A percentile compares a stretch with the other conserved stretches of the same genome.
phyloP scores from a whole-genome alignment of 495 filamentous ascomycete species.

The Neurospora cerealis region DNA sequence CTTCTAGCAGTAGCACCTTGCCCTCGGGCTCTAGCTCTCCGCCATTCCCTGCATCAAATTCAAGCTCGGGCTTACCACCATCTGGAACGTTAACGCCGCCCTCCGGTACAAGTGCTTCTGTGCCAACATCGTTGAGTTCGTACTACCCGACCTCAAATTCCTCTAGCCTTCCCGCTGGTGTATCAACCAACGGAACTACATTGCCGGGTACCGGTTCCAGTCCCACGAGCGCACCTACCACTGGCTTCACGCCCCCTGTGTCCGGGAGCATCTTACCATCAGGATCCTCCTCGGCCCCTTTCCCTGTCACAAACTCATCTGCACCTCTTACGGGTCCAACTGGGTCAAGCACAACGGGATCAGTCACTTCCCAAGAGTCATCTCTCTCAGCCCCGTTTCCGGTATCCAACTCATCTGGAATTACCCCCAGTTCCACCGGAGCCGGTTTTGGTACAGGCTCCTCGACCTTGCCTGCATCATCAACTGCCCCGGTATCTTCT shows the following conservation, averaged over 20 bases:
- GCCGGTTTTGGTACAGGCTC: not conserved
- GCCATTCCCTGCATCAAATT: constrained; percentile 8
- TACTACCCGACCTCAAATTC: not conserved
- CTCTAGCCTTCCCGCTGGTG: not conserved
- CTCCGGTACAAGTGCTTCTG: not conserved
- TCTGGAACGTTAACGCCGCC: not conserved
- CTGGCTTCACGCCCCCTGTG: not conserved
- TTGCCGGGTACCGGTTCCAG: not conserved
- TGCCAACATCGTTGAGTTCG: not conserved
- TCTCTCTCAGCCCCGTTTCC: not conserved
- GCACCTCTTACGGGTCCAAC: not conserved
- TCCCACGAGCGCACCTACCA: not conserved
- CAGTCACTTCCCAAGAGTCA: not conserved
- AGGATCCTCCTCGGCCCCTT: constrained; percentile 3
- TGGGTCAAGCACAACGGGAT: not conserved
- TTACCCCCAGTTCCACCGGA: not conserved
- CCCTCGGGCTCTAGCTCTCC: not conserved
- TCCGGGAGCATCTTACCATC: not conserved
- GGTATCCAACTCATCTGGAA: not conserved
- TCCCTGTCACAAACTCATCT: constrained; percentile 15
- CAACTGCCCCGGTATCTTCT: not conserved
- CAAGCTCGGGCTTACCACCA: not conserved
- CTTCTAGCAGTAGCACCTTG: not conserved
- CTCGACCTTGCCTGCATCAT: not conserved
- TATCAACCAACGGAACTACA: not conserved